Conservation (phyloP, 768 basidiomycete genomes). For the Tephrocybe sp. region DNA sequence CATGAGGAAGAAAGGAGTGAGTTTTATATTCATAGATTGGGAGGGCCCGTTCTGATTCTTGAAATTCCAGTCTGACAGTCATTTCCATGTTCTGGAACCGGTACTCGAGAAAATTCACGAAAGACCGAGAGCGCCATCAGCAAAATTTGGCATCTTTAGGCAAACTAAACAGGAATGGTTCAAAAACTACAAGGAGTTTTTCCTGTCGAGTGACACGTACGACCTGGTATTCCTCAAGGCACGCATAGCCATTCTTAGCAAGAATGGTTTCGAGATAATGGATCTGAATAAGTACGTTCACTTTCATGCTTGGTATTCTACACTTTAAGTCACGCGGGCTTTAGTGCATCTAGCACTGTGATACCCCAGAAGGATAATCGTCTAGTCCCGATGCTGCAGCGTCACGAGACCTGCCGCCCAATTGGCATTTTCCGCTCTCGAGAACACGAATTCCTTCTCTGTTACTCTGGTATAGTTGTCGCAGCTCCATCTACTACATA, state of each 20-base stretch:
- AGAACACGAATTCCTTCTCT: slow-evolving; percentile 87
- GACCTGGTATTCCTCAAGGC: slow-evolving; percentile 90
- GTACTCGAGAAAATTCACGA: slow-evolving; percentile 85
- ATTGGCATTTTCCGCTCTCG: slow-evolving; percentile 88
- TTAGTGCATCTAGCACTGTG: slow-evolving; percentile 80
- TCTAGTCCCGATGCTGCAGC: slow-evolving; percentile 69
- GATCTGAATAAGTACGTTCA: slow-evolving; percentile 82
- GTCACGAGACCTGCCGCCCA: slow-evolving; percentile 79
- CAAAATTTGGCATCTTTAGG: slow-evolving; percentile 59
- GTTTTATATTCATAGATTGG: slow-evolving; percentile 46
- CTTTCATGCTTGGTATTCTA: not conserved
- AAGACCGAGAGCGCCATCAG: slow-evolving; percentile 60
- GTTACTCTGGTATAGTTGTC: slow-evolving; percentile 72
- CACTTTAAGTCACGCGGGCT: not conserved
- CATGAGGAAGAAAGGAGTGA: slow-evolving; percentile 90
- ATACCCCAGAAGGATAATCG: slow-evolving; percentile 74
- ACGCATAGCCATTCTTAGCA: slow-evolving; percentile 88
- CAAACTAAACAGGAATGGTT: slow-evolving; percentile 89
- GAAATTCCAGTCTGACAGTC: slow-evolving; percentile 74
- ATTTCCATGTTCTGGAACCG: slow-evolving; percentile 93
- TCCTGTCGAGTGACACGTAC: slow-evolving; percentile 81
- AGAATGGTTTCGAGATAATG: slow-evolving; percentile 98
- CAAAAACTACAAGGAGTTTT: slow-evolving; percentile 86
- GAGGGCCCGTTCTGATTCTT: no score
- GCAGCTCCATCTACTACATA: not conserved